Evolutionary conservation across 139 green algal species (phyloP), one percentile per base, ranked within the genome.

Genomic region (Tetradesmus lagerheimii): DNA sequence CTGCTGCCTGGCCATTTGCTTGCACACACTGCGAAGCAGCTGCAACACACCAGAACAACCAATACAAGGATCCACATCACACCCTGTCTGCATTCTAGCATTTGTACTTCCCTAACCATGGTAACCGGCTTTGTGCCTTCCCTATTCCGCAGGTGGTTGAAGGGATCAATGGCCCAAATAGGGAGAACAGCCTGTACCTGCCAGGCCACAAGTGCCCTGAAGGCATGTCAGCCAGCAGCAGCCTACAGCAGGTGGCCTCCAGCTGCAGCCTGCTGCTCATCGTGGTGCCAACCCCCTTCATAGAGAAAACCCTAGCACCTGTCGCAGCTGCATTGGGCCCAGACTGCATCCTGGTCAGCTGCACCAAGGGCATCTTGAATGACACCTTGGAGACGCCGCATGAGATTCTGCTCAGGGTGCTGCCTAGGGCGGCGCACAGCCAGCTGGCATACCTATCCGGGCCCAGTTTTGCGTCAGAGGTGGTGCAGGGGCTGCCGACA

Each of bases 401-500:
- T 75, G 89, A 94, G 79, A 95, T 98, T 57, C 84, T 98, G 82
- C 89, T 94, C 62, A 80, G 94, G 23, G 92, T 97, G n/a, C 87
- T 96, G 43, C 94, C 93, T 1, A 29, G 50, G 20, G 20, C 75
- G 53, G 57, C 86, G 37, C 90, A 81, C 62, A 45, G 29, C 35
- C 84, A 90, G 8, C 88, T 96, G 45, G 93, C 95, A 0, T 98
- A 97, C 91, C 92, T 99, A 78, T 98, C 94, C 0, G 98, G 98
- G 0, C 98, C 98, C 29, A 97, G 94, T 45, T 99, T 99, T 91
- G 97, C 97, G n/a, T 93, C 93, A 25, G 98, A 99, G 92, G 93
- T 98, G 62, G 96, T 95, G 64, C n/a, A 89, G 37, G 85, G 87
- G 37, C 78, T 80, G 35, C 92, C 93, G 45, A 92, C 90, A 41